phyloP scores from a whole-genome alignment of 2,329 filamentous ascomycete genomes.

The Cytospora chrysosperma region DNA sequence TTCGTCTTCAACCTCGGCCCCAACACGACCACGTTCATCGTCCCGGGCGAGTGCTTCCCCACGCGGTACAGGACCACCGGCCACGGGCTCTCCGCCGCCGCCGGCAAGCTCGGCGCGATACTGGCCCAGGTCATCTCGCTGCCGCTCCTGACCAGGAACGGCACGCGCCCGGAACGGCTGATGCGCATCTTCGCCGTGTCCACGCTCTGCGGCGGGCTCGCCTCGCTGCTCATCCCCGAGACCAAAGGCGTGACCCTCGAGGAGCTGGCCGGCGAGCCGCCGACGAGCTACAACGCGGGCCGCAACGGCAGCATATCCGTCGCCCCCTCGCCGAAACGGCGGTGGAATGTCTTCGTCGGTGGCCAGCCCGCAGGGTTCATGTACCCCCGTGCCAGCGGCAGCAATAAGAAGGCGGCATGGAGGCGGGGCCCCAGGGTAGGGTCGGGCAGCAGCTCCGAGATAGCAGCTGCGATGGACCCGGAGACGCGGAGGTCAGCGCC shows the following conservation, averaged over 20 bases:
- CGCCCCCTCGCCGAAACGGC: slow-evolving; percentile 26
- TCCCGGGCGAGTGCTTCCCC: slow-evolving; percentile 64
- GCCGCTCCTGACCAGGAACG: slow-evolving; percentile 58
- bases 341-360: slow-evolving; percentile 49
- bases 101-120: slow-evolving; percentile 68
- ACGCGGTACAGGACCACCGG: slow-evolving; percentile 61
- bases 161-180: slow-evolving; percentile 53
- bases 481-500: slow-evolving; percentile 21
- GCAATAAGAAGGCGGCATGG: slow-evolving; percentile 30
- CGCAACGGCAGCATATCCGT: slow-evolving; percentile 49
- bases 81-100: slow-evolving; percentile 65
- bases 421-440: slow-evolving; percentile 37
- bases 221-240: slow-evolving; percentile 72
- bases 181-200: slow-evolving; percentile 79
- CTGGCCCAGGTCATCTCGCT: slow-evolving; percentile 65
- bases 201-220: slow-evolving; percentile 71
- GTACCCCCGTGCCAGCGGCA: slow-evolving; percentile 38
- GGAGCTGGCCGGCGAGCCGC: slow-evolving; percentile 64
- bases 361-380: slow-evolving; percentile 52
- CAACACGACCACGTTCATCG: slow-evolving; percentile 65
- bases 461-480: slow-evolving; percentile 31
- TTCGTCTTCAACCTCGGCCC: slow-evolving; percentile 68
- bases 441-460: slow-evolving; percentile 46
- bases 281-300: slow-evolving; percentile 56
- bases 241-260: slow-evolving; percentile 74